These are phyloP conservation scores for Baudoinia panamericana DNA, from an alignment of 495 filamentous ascomycete genomes.

Conservation along the genomic window DNA sequence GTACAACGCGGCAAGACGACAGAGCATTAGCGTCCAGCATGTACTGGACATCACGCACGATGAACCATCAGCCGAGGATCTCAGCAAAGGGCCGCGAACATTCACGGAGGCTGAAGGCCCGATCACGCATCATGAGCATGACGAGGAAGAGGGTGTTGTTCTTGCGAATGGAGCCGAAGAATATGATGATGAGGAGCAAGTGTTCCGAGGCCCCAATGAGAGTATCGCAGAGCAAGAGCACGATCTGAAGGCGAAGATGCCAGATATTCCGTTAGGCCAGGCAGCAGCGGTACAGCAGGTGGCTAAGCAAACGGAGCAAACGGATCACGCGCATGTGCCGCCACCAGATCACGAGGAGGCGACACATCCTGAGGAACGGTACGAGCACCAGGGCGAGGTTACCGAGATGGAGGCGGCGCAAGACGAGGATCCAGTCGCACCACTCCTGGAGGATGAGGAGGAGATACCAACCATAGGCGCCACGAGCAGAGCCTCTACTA, in stretches of 20 bases:
- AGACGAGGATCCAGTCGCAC: constrained; percentile 13
- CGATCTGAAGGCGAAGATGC: constrained; percentile 3
- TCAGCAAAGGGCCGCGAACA: background rate
- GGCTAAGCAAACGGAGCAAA: background rate
- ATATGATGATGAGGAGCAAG: constrained; percentile 5
- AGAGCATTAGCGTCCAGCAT: constrained; percentile 1
- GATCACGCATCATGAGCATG: background rate
- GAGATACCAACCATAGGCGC: constrained; percentile 4
- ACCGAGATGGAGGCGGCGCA: constrained; percentile 17
- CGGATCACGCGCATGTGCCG: background rate
- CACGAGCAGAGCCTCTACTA: background rate
- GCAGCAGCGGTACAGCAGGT: background rate
- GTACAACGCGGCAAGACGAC: no score
- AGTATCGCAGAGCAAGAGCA: constrained; percentile 6
- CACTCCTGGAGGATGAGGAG: constrained; percentile 19
- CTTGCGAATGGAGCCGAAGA: background rate
- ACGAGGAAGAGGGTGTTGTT: background rate
- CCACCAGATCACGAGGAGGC: background rate
- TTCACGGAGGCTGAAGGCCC: constrained; percentile 2
- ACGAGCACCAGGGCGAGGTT: constrained; percentile 20
- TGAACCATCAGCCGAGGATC: background rate
- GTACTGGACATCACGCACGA: background rate
- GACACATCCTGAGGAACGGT: constrained; percentile 9
- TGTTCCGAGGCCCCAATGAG: constrained; percentile 6
- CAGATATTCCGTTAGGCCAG: background rate